Conservation (phyloP, 768 basidiomycete species). For the Tricholoma sp. region DNA sequence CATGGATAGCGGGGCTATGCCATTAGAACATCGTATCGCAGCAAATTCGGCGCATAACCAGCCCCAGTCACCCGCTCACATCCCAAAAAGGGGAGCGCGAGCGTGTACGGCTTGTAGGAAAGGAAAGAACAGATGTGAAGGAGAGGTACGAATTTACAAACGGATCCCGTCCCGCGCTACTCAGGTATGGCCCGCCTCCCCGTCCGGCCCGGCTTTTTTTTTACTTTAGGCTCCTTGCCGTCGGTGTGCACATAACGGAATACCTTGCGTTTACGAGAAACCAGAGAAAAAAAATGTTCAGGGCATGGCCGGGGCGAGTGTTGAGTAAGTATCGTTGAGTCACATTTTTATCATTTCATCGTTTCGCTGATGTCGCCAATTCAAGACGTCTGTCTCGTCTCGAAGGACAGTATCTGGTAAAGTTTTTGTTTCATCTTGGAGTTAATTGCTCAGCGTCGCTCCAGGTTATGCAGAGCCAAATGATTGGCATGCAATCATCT, state of each 20-base stretch:
- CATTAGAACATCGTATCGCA: constrained; percentile 31
- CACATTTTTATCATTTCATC: background rate
- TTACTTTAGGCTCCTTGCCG: constrained; percentile 75
- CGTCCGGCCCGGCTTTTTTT: constrained; percentile 65
- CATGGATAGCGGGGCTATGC: constrained; percentile 29
- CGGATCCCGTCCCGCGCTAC: constrained; percentile 39
- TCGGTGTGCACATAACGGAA: constrained; percentile 80
- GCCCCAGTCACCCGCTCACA: constrained; percentile 45
- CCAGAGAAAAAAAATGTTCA: constrained; percentile 80
- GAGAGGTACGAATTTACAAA: constrained; percentile 59
- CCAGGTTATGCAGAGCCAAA: constrained; percentile 88
- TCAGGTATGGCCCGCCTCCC: constrained; percentile 63
- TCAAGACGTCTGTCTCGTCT: constrained; percentile 74
- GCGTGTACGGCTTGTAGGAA: constrained; percentile 88
- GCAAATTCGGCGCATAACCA: constrained; percentile 28
- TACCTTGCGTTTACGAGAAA: constrained; percentile 82
- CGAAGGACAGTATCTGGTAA: constrained; percentile 81
- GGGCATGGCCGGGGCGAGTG: constrained; percentile 54
- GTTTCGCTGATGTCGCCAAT: background rate
- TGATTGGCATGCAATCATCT: constrained; percentile 92
- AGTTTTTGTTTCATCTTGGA: constrained; percentile 10
- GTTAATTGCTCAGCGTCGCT: background rate
- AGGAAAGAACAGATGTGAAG: constrained; percentile 91
- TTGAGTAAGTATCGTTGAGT: constrained; percentile 52
- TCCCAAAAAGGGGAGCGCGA: constrained; percentile 85